A percentile compares a stretch with the other conserved stretches of the same genome.
Evolutionary conservation across 768 basidiomycete genomes (phyloP).

Genomic region (Serendipita indica): DNA sequence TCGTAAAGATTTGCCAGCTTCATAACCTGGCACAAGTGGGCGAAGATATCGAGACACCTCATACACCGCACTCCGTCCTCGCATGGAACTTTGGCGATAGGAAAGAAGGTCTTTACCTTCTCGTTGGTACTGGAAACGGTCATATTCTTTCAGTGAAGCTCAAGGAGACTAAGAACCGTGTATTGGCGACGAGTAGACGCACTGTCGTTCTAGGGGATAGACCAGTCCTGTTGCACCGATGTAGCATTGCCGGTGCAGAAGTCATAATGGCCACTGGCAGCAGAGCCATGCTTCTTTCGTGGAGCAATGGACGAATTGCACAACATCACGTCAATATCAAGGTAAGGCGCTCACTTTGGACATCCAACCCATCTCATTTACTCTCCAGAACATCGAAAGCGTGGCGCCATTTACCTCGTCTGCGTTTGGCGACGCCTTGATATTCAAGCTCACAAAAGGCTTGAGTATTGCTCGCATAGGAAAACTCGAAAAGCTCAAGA

Average conservation of each 20-base stretch:
- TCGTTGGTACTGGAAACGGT: slow-evolving; percentile 67
- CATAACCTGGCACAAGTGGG: slow-evolving; percentile 17
- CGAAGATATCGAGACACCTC: slow-evolving; percentile 25
- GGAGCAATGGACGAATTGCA: slow-evolving; percentile 43
- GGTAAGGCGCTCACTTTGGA: slow-evolving; percentile 23
- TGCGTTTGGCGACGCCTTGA: slow-evolving; percentile 37
- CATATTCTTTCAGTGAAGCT: slow-evolving; percentile 44
- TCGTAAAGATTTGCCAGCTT: slow-evolving; percentile 40
- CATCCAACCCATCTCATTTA: background rate
- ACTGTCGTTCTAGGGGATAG: slow-evolving; percentile 46
- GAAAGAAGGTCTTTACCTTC: slow-evolving; percentile 37
- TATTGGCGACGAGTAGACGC: slow-evolving; percentile 34
- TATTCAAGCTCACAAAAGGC: slow-evolving; percentile 39
- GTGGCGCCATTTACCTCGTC: slow-evolving; percentile 35
- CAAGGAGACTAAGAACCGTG: slow-evolving; percentile 22
- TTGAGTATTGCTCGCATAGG: slow-evolving; percentile 52
- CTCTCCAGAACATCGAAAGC: slow-evolving; percentile 36
- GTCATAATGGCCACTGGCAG: slow-evolving; percentile 60
- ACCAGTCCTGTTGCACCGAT: slow-evolving; percentile 41
- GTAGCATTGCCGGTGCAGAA: slow-evolving; percentile 28
- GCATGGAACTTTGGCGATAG: slow-evolving; percentile 41
- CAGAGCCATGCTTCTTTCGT: slow-evolving; percentile 51
- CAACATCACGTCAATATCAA: slow-evolving; percentile 52
- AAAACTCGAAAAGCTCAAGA: slow-evolving; percentile 64
- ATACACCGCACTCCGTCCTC: slow-evolving; percentile 33